Evolutionary conservation across 2,329 filamentous ascomycete genomes (phyloP).

Genomic region (Monilinia fructigena): DNA sequence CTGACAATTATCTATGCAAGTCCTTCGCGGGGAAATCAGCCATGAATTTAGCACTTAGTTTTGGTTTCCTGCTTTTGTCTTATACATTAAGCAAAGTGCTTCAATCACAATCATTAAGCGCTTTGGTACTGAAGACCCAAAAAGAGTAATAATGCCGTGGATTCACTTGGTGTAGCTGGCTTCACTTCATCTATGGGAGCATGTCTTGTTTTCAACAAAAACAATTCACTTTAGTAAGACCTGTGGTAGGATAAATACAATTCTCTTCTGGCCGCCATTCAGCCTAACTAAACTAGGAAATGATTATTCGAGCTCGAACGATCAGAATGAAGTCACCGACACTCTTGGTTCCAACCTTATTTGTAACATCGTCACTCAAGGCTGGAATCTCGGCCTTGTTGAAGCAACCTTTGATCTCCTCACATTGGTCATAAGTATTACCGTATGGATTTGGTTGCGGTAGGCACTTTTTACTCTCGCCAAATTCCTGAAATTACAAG

Average conservation of each 20-base stretch:
- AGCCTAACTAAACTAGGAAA: constrained; percentile 25
- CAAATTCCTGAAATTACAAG: constrained; percentile 25
- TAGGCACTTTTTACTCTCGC: constrained; percentile 29
- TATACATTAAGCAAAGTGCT: constrained; percentile 28
- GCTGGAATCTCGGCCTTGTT: constrained; percentile 32
- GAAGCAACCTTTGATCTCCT: constrained; percentile 32
- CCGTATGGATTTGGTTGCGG: constrained; percentile 27
- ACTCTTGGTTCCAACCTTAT: constrained; percentile 29
- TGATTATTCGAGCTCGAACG: constrained; percentile 31
- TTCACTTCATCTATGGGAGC: constrained; percentile 29
- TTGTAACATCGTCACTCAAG: constrained; percentile 28
- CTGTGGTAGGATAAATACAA: constrained; percentile 25
- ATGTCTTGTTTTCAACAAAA: constrained; percentile 28
- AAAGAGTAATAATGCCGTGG: constrained; percentile 27
- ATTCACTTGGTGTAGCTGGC: constrained; percentile 26
- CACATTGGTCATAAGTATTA: constrained; percentile 29
- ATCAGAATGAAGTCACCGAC: constrained; percentile 26
- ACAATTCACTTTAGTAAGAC: constrained; percentile 25
- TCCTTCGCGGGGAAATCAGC: constrained; percentile 26
- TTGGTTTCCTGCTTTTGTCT: constrained; percentile 25
- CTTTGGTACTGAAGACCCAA: constrained; percentile 22
- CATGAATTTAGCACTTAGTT: constrained; percentile 28
- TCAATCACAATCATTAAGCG: neutral
- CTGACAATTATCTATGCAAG: constrained; percentile 29
- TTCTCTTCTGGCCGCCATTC: neutral